Evolutionary conservation across 1,139 yeast genomes (phyloP).

Genomic region (Hyphopichia buzzinii): DNA sequence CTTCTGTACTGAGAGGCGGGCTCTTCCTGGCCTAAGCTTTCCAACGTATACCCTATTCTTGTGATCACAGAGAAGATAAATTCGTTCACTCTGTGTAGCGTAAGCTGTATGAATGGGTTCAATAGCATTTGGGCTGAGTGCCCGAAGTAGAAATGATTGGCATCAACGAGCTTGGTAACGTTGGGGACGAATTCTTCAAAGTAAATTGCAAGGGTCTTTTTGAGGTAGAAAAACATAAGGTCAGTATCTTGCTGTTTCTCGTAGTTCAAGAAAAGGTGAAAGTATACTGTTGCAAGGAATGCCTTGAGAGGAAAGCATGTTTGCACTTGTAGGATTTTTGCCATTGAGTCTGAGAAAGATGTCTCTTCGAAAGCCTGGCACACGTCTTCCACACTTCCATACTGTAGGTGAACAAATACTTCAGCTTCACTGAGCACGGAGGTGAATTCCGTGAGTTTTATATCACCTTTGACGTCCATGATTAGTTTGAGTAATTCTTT

Average conservation of each 20-base stretch:
- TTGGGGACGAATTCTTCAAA: slow-evolving; percentile 10
- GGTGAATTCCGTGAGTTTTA: slow-evolving; percentile 1
- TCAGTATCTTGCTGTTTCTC: slow-evolving; percentile 14
- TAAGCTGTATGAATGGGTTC: slow-evolving; percentile 19
- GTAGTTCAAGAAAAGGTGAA: slow-evolving; percentile 24
- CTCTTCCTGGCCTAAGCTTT: background rate
- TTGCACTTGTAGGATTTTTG: slow-evolving; percentile 13
- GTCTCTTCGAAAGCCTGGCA: slow-evolving; percentile 9
- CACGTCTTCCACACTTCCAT: slow-evolving; percentile 8
- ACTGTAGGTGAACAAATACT: background rate
- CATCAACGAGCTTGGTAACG: slow-evolving; percentile 1
- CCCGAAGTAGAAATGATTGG: slow-evolving; percentile 9
- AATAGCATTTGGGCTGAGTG: slow-evolving; percentile 17
- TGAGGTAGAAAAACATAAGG: slow-evolving; percentile 16
- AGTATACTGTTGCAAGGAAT: slow-evolving; percentile 21
- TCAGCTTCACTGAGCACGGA: slow-evolving; percentile 5
- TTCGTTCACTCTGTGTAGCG: slow-evolving; percentile 20
- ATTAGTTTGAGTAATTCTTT: slow-evolving; percentile 2
- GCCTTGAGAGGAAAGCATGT: slow-evolving; percentile 15
- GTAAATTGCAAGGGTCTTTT: slow-evolving; percentile 15
- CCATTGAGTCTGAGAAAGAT: slow-evolving; percentile 8
- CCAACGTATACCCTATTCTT: slow-evolving; percentile 15
- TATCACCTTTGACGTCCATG: slow-evolving; percentile 3
- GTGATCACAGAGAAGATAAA: slow-evolving; percentile 17
- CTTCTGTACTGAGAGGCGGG: background rate